Percentiles rank a stretch among this genome's conserved stretches.
phyloP scores from a whole-genome alignment of 1,139 yeast genomes.

The Candida labiduridarum region DNA sequence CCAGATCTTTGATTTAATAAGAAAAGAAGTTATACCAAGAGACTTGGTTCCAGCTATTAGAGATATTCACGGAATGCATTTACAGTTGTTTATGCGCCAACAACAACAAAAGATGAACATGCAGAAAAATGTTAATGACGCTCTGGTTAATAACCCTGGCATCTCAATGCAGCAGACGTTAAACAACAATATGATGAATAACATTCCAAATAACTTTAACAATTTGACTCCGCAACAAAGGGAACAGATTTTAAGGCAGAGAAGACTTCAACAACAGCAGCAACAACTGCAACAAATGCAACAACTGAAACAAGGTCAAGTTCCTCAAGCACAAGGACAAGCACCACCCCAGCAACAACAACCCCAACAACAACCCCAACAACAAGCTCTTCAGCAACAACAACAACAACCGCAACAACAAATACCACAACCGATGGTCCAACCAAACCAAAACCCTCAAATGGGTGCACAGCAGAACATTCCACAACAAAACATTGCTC shows the following conservation, averaged over 20 bases:
- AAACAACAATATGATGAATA: slow-evolving; percentile 9
- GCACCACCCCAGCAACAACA: slow-evolving; percentile 21
- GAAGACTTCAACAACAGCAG: slow-evolving; percentile 20
- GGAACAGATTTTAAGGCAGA: slow-evolving; percentile 37
- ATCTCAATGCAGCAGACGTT: not conserved
- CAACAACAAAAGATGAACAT: slow-evolving; percentile 30
- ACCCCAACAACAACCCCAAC: slow-evolving; percentile 11
- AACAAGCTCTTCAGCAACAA: slow-evolving; percentile 18
- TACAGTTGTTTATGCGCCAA: slow-evolving; percentile 35
- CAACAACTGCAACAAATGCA: slow-evolving; percentile 10
- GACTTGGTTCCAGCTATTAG: slow-evolving; percentile 57
- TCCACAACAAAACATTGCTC: slow-evolving; percentile 15
- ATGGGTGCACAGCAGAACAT: slow-evolving; percentile 3
- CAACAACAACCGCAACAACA: slow-evolving; percentile 16
- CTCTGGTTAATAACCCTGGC: slow-evolving; percentile 10
- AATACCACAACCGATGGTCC: slow-evolving; percentile 15
- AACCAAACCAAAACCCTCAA: slow-evolving; percentile 3
- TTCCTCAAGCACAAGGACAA: slow-evolving; percentile 14
- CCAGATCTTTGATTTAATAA: slow-evolving; percentile 72
- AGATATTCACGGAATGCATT: slow-evolving; percentile 63
- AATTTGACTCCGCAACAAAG: slow-evolving; percentile 40
- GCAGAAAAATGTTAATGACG: slow-evolving; percentile 15
- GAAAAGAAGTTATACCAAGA: slow-evolving; percentile 57
- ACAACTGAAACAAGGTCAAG: slow-evolving; percentile 3
- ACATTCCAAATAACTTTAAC: slow-evolving; percentile 16